phyloP scores from a whole-genome alignment of 306 rosid species.

The Acacia confusa region DNA sequence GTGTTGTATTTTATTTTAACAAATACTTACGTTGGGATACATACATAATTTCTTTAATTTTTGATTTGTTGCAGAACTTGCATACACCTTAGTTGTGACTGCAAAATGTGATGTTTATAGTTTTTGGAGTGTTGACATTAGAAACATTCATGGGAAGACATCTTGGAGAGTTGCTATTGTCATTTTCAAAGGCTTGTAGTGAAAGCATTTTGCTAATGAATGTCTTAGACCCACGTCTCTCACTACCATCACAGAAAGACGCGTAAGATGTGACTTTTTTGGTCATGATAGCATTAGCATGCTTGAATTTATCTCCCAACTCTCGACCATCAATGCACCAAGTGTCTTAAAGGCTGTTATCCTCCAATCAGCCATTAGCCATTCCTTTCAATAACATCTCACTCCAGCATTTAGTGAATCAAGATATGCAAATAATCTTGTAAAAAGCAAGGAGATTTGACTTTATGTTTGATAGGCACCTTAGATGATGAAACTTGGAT shows the following conservation, averaged over 20 bases:
- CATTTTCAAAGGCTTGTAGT: too few relatives aligned
- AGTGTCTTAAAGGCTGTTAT: neutral
- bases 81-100: too few relatives aligned
- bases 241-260: neutral
- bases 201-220: neutral
- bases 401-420: neutral
- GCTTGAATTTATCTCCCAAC: neutral
- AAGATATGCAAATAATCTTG: neutral
- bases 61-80: too few relatives aligned
- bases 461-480: neutral
- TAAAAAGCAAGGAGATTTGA: neutral
- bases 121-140: too few relatives aligned
- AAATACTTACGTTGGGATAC: too few relatives aligned
- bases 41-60: too few relatives aligned
- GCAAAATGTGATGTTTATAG: too few relatives aligned
- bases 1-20: too few relatives aligned
- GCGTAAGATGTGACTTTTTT: neutral
- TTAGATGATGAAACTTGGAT: too few relatives aligned
- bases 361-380: neutral
- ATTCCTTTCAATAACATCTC: neutral
- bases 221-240: neutral
- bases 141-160: too few relatives aligned
- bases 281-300: neutral
- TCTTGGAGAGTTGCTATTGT: too few relatives aligned
- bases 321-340: neutral